Evolutionary conservation across 2,329 filamentous ascomycete species (phyloP), one percentile per base, ranked within the genome.

Genomic region (Podosphaera leucotricha): DNA sequence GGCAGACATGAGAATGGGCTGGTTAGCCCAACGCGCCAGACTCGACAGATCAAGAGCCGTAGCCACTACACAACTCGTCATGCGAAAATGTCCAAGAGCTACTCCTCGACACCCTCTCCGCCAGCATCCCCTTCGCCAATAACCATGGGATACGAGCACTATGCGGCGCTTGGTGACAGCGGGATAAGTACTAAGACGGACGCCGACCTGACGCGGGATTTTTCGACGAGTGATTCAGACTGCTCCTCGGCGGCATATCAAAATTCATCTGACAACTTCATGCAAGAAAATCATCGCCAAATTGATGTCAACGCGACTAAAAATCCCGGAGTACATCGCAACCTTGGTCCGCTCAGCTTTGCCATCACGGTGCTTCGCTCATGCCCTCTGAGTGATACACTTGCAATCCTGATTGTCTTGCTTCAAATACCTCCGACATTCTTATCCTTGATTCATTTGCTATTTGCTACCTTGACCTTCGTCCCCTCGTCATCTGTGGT

Each of bases 401-500:
- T 94, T 62, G 85, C 87, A 59, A 93, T 95, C 56, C 75, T 95
- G 60, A 93, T 94, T 62, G 81, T 94, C 55, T 73, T 95, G 52
- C 80, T 94, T 62, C 86, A 92, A 59, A 75, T 94, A 8, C 86
- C 87, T 24, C 83, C 86, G 19, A 77, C 87, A 55, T 77, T 87
- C 46, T 71, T 94, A 55, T 87, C 85, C 50, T 69, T 84, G 60
- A 83, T 93, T 55, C 92, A 94, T 62, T 78, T 85, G 58, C 72
- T 93, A 52, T 95, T 94, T 63, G 85, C 87, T 52, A 78, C 85
- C 51, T 71, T 94, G 58, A 94, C 86, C 41, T 92, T 94, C 58
- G 84, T 93, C 49, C 82, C 85, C 39, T 81, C 84, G 16, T 82
- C 77, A 47, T 78, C 77, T 43, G 80, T 80, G 57, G 77, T 83